Evolutionary conservation across 495 filamentous ascomycete genomes (phyloP).

Genomic region (Podospora conica): DNA sequence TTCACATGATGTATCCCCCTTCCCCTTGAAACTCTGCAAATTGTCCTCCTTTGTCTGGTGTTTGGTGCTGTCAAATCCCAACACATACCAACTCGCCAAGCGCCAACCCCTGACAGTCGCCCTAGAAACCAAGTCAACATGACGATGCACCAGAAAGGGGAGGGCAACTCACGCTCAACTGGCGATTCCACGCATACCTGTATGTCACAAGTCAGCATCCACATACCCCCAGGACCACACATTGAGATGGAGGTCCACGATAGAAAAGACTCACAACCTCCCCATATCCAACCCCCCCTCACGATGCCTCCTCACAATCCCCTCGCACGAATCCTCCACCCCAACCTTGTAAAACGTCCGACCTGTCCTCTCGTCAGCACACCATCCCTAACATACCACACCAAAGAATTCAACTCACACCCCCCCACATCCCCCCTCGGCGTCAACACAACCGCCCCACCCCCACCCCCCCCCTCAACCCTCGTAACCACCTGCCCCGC

Average conservation of each 20-base stretch:
- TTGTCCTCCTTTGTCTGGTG: too few species aligned
- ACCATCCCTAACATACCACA: not conserved
- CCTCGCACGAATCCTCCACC: conserved; percentile 9
- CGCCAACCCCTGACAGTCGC: conserved; percentile 10
- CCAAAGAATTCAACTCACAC: not conserved
- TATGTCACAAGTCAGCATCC: not conserved
- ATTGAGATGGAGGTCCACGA: too few species aligned
- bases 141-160: not conserved
- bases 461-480: not conserved
- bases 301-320: conserved; percentile 10
- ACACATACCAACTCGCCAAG: conserved; percentile 14
- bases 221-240: not conserved
- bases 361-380: not conserved
- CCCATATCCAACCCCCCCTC: not conserved
- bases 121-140: not conserved
- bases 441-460: not conserved
- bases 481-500: not conserved
- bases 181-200: conserved; percentile 11
- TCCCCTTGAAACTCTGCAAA: too few species aligned
- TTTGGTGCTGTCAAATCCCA: conserved; percentile 8
- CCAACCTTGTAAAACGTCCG: conserved; percentile 10
- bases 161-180: conserved; percentile 6
- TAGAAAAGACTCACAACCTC: conserved; percentile 7
- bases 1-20: not conserved
- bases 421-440: not conserved